phyloP scores from a whole-genome alignment of 108 stramenopile species.

The Fistulifera solaris region DNA sequence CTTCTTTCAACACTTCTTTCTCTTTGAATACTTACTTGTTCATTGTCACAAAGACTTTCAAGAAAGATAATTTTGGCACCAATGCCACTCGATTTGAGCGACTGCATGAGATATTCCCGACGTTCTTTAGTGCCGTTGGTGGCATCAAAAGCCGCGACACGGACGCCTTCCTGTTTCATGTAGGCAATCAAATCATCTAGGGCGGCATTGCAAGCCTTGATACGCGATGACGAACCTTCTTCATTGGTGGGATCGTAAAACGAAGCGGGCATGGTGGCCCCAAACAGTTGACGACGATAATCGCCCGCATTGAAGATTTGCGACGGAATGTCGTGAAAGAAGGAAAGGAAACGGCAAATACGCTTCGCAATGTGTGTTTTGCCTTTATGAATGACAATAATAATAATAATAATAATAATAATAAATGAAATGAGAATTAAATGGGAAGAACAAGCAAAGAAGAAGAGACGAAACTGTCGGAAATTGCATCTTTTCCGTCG shows the following conservation, averaged over 20 bases:
- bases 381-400: no score
- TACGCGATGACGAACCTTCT: constrained; percentile 47
- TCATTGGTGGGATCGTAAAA: constrained; percentile 91
- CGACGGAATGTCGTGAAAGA: constrained; percentile 85
- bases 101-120: constrained; percentile 47
- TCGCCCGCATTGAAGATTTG: constrained; percentile 94
- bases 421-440: no score
- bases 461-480: background rate
- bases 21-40: constrained; percentile 58
- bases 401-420: no score
- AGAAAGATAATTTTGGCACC: constrained; percentile 82
- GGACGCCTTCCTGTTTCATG: constrained; percentile 17
- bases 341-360: constrained; percentile 84
- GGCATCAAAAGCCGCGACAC: constrained; percentile 94
- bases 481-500: background rate
- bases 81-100: constrained; percentile 23
- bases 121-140: constrained; percentile 85
- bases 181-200: constrained; percentile 72
- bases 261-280: constrained; percentile 61
- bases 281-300: constrained; percentile 79
- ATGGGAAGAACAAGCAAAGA: no score
- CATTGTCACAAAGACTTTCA: constrained; percentile 84
- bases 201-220: constrained; percentile 76
- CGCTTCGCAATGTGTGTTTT: constrained; percentile 96
- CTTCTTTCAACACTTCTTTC: no score